Evolutionary conservation across 2,329 filamentous ascomycete genomes (phyloP), one percentile per base, ranked within the genome.

Genomic region (Aspergillus texensis): DNA sequence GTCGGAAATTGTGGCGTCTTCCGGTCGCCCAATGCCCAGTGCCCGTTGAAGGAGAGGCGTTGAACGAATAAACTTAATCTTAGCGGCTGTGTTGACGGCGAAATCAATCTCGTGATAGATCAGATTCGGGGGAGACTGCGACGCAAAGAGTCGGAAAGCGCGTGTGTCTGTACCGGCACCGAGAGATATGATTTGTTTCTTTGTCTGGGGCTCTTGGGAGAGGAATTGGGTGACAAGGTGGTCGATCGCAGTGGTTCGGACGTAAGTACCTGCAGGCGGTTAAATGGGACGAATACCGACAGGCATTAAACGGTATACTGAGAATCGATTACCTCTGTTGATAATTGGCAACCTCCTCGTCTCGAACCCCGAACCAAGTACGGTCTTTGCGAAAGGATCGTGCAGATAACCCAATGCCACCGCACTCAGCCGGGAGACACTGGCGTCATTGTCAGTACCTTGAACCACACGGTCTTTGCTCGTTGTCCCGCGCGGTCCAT

Each of bases 101-200:
- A 98, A 98, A 77, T 99, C 95, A 62, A 99, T 83, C 77, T 99
- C 95, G 77, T 98, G 94, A 77, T 98, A 99, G 62, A 90, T 76
- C 21, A 97, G 63, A 32, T 80, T 71, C 0, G 78, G 77, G 57
- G 80, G 76, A 12, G 79, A 77, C 59, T 81, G 75, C 19, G 69
- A 68, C 10, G 86, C 78, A 63, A 91, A 84, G 1, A 97, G 80
- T 24, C 92, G 89, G 73, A 97, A 93, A 64, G 89, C 90, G 19
- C 95, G 87, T 8, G 95, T 98, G 75, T 99, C 95, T 12, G 94
- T 97, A 28, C 95, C 95, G 19, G 95, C 94, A 34, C 95, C 95
- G 0, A 99, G 85, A 0, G 94, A 97, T 65, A 99, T 85, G 64
- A 99, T 93, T 75, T 99, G 95, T 75, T 80, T 79, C 64, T 70